Percentiles rank a stretch among this genome's conserved stretches.
Evolutionary conservation across 306 rosid genomes (phyloP).

Genomic region (Glycine tomentella): DNA sequence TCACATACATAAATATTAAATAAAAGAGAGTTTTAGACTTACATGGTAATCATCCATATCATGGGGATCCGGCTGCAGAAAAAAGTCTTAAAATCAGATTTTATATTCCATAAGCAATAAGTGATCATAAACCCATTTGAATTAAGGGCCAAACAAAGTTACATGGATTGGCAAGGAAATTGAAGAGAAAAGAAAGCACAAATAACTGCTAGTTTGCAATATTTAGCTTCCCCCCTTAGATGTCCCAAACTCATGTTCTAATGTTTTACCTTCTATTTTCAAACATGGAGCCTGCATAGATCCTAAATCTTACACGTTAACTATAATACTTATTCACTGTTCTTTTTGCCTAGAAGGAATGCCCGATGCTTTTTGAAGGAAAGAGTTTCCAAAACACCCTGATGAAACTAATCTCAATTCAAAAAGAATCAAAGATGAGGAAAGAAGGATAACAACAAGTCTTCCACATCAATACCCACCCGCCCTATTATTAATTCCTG

Average conservation of each 20-base stretch:
- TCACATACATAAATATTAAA: background rate
- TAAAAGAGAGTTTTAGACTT: conserved; percentile 48
- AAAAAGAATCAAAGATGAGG: conserved; percentile 14
- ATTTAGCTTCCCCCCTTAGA: background rate
- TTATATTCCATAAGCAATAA: background rate
- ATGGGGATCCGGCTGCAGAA: conserved; percentile 78
- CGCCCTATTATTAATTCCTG: conserved; percentile 22
- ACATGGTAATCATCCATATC: conserved; percentile 82
- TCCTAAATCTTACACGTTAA: background rate
- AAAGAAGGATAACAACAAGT: background rate
- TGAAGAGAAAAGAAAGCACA: background rate
- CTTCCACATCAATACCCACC: background rate
- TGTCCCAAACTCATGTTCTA: conserved; percentile 16
- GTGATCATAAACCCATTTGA: conserved; percentile 24
- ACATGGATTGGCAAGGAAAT: conserved; percentile 1
- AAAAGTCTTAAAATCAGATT: conserved; percentile 42
- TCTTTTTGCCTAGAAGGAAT: background rate
- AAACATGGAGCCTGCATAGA: background rate
- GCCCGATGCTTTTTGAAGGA: conserved; percentile 4
- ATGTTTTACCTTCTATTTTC: background rate
- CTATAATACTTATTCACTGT: background rate
- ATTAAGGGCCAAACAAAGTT: conserved; percentile 16
- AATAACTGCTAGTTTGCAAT: background rate
- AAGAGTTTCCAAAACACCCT: conserved; percentile 17
- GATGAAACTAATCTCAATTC: background rate